Evolutionary conservation across 306 rosid genomes (phyloP).

Genomic region (Begonia peltatifolia): DNA sequence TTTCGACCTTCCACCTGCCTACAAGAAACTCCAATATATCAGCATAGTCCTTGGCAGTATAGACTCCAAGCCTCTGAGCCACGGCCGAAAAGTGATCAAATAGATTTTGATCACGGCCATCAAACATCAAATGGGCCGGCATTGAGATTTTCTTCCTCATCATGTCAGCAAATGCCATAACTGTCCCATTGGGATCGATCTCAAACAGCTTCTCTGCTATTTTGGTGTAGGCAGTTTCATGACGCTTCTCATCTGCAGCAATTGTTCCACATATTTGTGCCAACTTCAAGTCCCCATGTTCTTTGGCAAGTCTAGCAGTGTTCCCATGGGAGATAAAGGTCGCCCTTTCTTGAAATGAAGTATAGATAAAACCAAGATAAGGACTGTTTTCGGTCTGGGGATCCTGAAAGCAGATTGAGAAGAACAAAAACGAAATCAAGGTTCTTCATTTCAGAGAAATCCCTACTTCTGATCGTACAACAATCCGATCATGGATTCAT

Average conservation of each 20-base stretch:
- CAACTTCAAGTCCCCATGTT: conserved; percentile 60
- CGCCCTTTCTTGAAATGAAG: conserved; percentile 91
- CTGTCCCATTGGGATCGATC: conserved; percentile 72
- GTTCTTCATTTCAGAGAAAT: no score
- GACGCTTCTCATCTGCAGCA: conserved; percentile 88
- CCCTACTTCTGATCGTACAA: no score
- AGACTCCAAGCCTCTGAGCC: conserved; percentile 76
- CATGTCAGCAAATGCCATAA: conserved; percentile 74
- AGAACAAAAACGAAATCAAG: no score
- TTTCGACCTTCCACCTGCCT: conserved; percentile 69
- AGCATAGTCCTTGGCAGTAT: conserved; percentile 86
- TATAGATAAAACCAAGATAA: conserved; percentile 79
- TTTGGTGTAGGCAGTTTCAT: conserved; percentile 86
- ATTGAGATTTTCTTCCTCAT: conserved; percentile 84
- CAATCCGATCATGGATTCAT: no score
- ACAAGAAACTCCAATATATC: conserved; percentile 82
- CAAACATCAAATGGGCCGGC: conserved; percentile 93
- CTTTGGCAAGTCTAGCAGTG: conserved; percentile 91
- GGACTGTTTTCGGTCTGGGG: conserved; percentile 86
- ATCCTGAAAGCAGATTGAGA: conserved; percentile 26
- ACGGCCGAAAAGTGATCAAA: conserved; percentile 64
- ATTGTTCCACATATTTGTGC: conserved; percentile 87
- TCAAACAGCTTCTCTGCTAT: conserved; percentile 76
- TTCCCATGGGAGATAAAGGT: conserved; percentile 88
- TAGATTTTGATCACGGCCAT: conserved; percentile 60